A percentile compares a stretch with the other conserved stretches of the same genome.
Evolutionary conservation across 495 filamentous ascomycete species (phyloP).

Genomic region (Tuber borchii): DNA sequence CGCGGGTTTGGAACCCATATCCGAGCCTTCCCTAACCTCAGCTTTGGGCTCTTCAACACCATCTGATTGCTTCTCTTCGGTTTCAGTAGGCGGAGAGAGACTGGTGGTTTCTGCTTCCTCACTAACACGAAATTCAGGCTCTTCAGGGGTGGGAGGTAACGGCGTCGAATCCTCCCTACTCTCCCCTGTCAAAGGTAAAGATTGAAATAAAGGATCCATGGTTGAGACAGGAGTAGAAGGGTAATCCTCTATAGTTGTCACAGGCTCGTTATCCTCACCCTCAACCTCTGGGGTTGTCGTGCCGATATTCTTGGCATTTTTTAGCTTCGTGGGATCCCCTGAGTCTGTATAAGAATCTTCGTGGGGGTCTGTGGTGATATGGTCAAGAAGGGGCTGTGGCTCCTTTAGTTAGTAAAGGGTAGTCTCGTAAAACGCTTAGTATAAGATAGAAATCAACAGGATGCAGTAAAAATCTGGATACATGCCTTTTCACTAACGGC

Average conservation of each 20-base stretch:
- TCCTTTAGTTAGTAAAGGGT: conserved; percentile 9
- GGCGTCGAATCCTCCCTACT: conserved; percentile 9
- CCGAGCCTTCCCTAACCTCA: conserved; percentile 1
- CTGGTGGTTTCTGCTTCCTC: conserved; percentile 18
- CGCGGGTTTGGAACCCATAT: conserved; percentile 6
- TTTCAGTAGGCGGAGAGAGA: conserved; percentile 9
- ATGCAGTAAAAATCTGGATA: not conserved
- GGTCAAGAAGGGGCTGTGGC: conserved; percentile 27
- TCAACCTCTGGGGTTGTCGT: conserved; percentile 35
- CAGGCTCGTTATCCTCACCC: conserved; percentile 27
- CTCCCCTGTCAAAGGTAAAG: conserved; percentile 20
- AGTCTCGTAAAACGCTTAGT: not conserved
- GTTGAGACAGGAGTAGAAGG: conserved; percentile 32
- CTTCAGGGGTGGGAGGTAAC: conserved; percentile 11
- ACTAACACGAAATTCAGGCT: not conserved
- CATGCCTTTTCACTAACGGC: conserved; percentile 24
- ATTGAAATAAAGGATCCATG: conserved; percentile 23
- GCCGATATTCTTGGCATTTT: conserved; percentile 31
- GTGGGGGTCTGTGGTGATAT: conserved; percentile 23
- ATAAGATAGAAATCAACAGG: not conserved
- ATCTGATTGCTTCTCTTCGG: conserved; percentile 10
- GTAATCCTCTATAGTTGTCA: conserved; percentile 28
- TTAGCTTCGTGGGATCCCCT: conserved; percentile 21
- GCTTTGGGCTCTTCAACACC: conserved; percentile 8
- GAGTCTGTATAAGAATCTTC: conserved; percentile 15